A percentile compares a stretch with the other conserved stretches of the same genome.
phyloP scores from a whole-genome alignment of 208 protist species.

The Acanthamoeba royreba region DNA sequence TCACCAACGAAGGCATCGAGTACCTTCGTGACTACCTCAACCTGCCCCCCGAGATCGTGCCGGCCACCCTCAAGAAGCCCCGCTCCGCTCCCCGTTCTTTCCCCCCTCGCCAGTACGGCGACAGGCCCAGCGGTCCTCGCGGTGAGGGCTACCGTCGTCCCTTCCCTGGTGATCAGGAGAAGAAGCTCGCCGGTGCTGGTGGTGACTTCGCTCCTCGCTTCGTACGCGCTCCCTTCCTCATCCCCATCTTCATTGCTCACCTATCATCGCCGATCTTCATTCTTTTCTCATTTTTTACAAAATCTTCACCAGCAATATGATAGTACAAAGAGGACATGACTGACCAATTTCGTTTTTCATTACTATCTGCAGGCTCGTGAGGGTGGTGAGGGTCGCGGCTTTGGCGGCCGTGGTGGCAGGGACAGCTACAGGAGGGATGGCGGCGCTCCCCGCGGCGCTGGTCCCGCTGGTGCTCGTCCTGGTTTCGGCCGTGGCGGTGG shows the following conservation, averaged over 20 bases:
- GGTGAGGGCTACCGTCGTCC: neutral
- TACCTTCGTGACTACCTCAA: slow-evolving; percentile 79
- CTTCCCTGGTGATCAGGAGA: slow-evolving; percentile 11
- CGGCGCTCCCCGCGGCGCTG: neutral
- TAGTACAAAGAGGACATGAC: neutral
- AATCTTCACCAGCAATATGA: neutral
- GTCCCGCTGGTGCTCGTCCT: neutral
- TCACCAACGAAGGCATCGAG: slow-evolving; percentile 78
- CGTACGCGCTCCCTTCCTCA: neutral
- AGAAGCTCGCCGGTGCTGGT: slow-evolving; percentile 11
- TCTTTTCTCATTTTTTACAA: neutral
- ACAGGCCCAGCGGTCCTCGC: neutral
- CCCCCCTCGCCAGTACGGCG: neutral
- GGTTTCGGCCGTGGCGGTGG: slow-evolving; percentile 4
- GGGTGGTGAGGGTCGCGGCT: neutral
- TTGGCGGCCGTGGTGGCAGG: slow-evolving; percentile 24
- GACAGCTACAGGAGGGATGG: slow-evolving; percentile 35
- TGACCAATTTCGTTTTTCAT: neutral
- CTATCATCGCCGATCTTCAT: neutral
- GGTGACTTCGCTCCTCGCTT: slow-evolving; percentile 6
- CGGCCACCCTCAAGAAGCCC: slow-evolving; percentile 77
- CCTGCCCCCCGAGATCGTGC: slow-evolving; percentile 77
- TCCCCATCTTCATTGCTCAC: neutral
- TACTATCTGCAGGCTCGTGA: neutral
- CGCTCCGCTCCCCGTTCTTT: neutral